A percentile compares a stretch with the other conserved stretches of the same genome.
These are phyloP conservation scores for Coniochaeta sp. DNA, from an alignment of 2,329 filamentous ascomycete species.

Conservation along the genomic window DNA sequence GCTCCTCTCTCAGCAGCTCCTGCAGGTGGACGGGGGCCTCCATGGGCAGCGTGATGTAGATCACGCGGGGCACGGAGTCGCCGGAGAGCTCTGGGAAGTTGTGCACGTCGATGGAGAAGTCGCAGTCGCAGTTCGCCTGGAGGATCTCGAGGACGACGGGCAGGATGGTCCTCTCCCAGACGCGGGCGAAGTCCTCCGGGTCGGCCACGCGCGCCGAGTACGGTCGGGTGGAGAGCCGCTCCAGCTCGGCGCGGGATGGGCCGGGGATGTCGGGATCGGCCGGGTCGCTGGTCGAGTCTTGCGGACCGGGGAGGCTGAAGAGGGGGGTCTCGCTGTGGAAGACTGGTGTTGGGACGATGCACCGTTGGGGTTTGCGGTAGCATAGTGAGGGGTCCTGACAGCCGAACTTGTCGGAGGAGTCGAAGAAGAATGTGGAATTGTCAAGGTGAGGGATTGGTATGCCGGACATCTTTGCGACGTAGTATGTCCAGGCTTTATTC, in stretches of 20 bases:
- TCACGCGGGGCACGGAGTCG: constrained; percentile 6
- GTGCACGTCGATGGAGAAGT: constrained; percentile 10
- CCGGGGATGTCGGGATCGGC: neutral
- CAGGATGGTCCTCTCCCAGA: constrained; percentile 6
- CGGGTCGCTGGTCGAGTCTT: neutral
- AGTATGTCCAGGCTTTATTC: neutral
- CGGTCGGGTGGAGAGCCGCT: constrained; percentile 1
- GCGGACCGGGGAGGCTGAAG: neutral
- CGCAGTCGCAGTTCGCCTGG: constrained; percentile 4
- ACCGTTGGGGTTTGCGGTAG: neutral
- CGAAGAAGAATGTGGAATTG: neutral
- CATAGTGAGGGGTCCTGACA: neutral
- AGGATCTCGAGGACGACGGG: constrained; percentile 4
- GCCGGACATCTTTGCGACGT: neutral
- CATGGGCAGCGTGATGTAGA: constrained; percentile 6
- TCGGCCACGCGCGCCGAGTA: constrained; percentile 5
- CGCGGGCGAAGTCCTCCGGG: constrained; percentile 6
- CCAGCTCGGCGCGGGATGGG: neutral
- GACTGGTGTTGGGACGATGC: neutral
- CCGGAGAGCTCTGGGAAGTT: constrained; percentile 9
- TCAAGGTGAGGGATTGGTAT: neutral
- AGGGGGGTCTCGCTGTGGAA: neutral
- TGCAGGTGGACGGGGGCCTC: neutral
- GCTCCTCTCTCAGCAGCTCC: constrained; percentile 1
- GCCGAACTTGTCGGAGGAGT: neutral